Base-by-base conservation (phyloP, 768 basidiomycete genomes). In the Suillus subalutaceus region DNA sequence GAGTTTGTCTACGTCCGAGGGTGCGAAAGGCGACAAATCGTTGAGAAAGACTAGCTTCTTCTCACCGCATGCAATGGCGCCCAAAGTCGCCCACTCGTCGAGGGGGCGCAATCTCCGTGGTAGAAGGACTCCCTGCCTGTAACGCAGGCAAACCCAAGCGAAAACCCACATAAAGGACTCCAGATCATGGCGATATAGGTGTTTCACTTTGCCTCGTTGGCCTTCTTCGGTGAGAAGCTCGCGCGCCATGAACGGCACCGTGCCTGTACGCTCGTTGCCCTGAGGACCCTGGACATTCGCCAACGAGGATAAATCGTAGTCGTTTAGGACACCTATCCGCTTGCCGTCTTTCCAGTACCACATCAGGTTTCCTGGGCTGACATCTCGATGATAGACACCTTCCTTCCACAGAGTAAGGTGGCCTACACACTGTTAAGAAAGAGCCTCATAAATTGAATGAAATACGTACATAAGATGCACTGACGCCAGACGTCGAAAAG, bases 321-420 rank as follows among this genome's bases (percentile, higher is more conserved):
- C 66, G 30, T 69, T 71, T 8, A 72, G 23, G 1, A 71, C 68
- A 3, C 66, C 71, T 5, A 58, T 65, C 2, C 67, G n/a, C 7
- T 38, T 30, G 18, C 59, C 68, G 3, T 23, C 6, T 5, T 16
- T 20, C 7, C 63, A 12, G 56, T 66, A 71, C 18, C 20, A 46
- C 70, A 71, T 72, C 55, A 72, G 44, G 23, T 71, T 72, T 2
- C 20, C 5, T 9, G 32, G 43, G 55, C 70, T 71, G 18, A 55
- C 16, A 32, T 55, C 53, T 32, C 53, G 30, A 13, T 44, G 40
- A 60, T 60, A 60, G 8, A 53, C 16, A 6, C 30, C 52, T 16
- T 16, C 26, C 38, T 37, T 37, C 37, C 37, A 37, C 1, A 37
- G 9, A 37, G 37, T 37, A 37, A 37, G 37, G 37, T 37, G 37